phyloP scores from a whole-genome alignment of 2,329 filamentous ascomycete species.

The Cordyceps farinosa region DNA sequence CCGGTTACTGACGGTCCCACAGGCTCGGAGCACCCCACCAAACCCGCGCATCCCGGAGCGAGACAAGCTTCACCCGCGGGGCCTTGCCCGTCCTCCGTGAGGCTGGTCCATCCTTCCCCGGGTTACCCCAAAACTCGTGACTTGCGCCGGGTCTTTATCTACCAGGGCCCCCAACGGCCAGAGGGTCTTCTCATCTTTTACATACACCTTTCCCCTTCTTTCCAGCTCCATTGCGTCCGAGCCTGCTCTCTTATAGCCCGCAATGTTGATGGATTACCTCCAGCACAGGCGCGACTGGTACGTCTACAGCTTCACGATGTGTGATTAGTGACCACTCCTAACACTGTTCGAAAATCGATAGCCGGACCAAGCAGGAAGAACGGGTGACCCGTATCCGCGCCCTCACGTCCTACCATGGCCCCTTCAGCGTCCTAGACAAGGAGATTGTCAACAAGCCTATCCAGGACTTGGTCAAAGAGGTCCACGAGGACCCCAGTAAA shows the following conservation, averaged over 20 bases:
- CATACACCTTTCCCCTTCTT: neutral
- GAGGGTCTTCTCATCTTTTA: neutral
- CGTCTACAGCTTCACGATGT: neutral
- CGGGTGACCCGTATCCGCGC: slow-evolving; percentile 65
- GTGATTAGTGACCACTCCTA: neutral
- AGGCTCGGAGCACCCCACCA: neutral
- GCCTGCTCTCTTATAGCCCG: slow-evolving; percentile 20
- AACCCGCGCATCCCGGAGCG: slow-evolving; percentile 1
- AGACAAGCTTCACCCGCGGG: neutral
- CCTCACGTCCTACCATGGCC: slow-evolving; percentile 62
- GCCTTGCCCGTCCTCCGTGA: neutral
- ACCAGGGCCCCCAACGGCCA: neutral
- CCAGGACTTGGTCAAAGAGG: slow-evolving; percentile 70
- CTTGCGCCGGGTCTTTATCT: neutral
- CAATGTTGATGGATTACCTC: slow-evolving; percentile 56
- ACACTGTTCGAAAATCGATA: slow-evolving; percentile 33
- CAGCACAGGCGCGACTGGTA: slow-evolving; percentile 70
- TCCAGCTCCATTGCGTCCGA: neutral
- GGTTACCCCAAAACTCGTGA: slow-evolving; percentile 10
- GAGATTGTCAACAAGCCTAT: slow-evolving; percentile 70
- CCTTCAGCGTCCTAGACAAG: slow-evolving; percentile 62
- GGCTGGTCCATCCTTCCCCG: neutral
- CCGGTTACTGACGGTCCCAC: neutral
- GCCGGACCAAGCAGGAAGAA: slow-evolving; percentile 75
- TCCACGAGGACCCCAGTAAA: slow-evolving; percentile 63